These are phyloP conservation scores for Sabuloglossum arenarium DNA, from an alignment of 495 filamentous ascomycete genomes.

Conservation along the genomic window DNA sequence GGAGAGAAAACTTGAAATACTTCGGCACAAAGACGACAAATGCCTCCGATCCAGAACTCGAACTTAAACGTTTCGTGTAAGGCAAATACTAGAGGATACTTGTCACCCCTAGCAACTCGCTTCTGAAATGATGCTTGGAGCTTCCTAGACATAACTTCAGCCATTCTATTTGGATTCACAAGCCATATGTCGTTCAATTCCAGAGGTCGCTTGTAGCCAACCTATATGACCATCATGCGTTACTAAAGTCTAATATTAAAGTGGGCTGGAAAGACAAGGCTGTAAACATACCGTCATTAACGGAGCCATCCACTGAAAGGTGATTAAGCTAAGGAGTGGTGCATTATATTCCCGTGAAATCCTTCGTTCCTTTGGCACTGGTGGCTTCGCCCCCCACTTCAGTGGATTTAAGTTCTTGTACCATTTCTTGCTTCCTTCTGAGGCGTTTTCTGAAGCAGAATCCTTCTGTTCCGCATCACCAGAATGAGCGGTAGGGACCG, in stretches of 20 bases:
- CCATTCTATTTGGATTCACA: conserved; percentile 62
- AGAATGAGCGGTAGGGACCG: background rate
- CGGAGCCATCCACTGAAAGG: conserved; percentile 27
- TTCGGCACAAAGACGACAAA: conserved; percentile 51
- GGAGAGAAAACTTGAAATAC: conserved; percentile 55
- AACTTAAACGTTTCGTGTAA: conserved; percentile 70
- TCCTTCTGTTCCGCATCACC: background rate
- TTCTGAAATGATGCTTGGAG: conserved; percentile 44
- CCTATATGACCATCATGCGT: conserved; percentile 16
- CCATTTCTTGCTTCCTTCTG: conserved; percentile 22
- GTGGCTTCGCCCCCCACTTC: conserved; percentile 26
- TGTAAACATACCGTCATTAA: conserved; percentile 4
- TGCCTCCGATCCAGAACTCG: conserved; percentile 69
- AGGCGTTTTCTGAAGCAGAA: background rate
- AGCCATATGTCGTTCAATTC: conserved; percentile 72
- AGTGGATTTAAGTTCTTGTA: conserved; percentile 33
- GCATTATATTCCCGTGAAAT: conserved; percentile 32
- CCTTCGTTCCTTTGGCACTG: conserved; percentile 28
- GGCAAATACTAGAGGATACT: conserved; percentile 57
- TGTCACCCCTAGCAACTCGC: conserved; percentile 41
- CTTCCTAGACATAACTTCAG: conserved; percentile 40
- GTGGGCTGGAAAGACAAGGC: background rate
- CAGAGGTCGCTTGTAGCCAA: conserved; percentile 66
- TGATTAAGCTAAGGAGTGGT: conserved; percentile 28
- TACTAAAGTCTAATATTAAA: background rate